These are phyloP conservation scores for Cyberlindnera lachancei DNA, from an alignment of 805 yeast genomes.

Conservation along the genomic window DNA sequence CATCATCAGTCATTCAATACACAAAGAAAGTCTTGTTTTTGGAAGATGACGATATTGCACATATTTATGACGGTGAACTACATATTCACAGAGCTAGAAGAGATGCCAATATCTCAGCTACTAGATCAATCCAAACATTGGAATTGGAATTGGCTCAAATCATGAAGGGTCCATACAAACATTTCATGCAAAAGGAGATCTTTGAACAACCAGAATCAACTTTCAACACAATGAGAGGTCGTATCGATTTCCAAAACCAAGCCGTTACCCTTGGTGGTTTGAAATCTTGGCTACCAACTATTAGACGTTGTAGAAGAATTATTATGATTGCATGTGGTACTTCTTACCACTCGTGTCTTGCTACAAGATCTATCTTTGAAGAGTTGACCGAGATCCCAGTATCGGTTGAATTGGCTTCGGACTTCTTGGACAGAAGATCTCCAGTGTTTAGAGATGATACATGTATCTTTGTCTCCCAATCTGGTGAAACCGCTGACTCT, in stretches of 20 bases:
- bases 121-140: conserved; percentile 91
- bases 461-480: conserved; percentile 94
- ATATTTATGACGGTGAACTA: conserved; percentile 94
- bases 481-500: conserved; percentile 98
- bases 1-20: conserved; percentile 93
- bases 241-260: conserved; percentile 82
- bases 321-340: conserved; percentile 99
- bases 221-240: conserved; percentile 98
- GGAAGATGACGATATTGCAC: conserved; percentile 98
- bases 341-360: conserved; percentile 96
- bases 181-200: conserved; percentile 98
- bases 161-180: conserved; percentile 95
- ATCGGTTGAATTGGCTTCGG: conserved; percentile 87
- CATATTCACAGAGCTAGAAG: conserved; percentile 95
- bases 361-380: conserved; percentile 93
- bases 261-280: conserved; percentile 85
- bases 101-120: conserved; percentile 82
- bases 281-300: conserved; percentile 73
- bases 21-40: conserved; percentile 93
- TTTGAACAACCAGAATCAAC: conserved; percentile 98
- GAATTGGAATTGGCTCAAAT: conserved; percentile 96
- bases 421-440: conserved; percentile 86
- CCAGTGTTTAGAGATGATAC: conserved; percentile 99
- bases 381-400: conserved; percentile 95
- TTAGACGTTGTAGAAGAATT: conserved; percentile 89